These are phyloP conservation scores for Stephania japonica DNA, from an alignment of 164 flowering plant genomes.

Conservation along the genomic window DNA sequence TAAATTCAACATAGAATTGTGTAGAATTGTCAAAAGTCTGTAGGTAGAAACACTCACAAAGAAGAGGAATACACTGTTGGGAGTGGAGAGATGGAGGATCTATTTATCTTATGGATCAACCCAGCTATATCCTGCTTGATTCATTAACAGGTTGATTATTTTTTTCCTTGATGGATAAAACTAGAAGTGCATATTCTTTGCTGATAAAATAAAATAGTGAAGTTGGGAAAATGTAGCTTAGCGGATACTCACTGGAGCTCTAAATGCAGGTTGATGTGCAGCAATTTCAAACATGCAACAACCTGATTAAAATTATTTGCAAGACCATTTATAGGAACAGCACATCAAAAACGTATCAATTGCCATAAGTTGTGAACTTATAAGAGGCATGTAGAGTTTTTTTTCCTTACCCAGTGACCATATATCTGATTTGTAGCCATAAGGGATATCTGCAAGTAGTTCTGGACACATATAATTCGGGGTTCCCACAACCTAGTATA, in stretches of 20 bases:
- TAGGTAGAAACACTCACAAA: constrained; percentile 41
- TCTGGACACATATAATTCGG: constrained; percentile 94
- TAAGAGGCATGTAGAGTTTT: background rate
- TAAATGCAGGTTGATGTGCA: constrained; percentile 79
- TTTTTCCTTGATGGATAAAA: constrained; percentile 3
- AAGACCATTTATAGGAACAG: constrained; percentile 9
- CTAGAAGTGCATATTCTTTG: background rate
- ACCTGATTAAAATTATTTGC: constrained; percentile 37
- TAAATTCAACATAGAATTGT: background rate
- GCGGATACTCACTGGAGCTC: constrained; percentile 62
- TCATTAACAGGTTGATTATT: background rate
- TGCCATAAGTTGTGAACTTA: background rate
- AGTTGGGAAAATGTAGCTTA: constrained; percentile 5
- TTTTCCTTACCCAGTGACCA: constrained; percentile 78
- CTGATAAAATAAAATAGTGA: background rate
- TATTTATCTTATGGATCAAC: constrained; percentile 68
- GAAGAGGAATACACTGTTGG: constrained; percentile 70
- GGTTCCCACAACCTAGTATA: constrained; percentile 65
- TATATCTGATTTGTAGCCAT: constrained; percentile 90
- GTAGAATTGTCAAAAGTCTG: background rate
- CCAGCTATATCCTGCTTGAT: constrained; percentile 70
- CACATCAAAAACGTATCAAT: background rate
- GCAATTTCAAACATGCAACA: constrained; percentile 93
- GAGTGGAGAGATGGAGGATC: constrained; percentile 65
- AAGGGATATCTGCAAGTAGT: constrained; percentile 84